phyloP scores from a whole-genome alignment of 2,329 filamentous ascomycete species.

The Herpotrichia juniperi region DNA sequence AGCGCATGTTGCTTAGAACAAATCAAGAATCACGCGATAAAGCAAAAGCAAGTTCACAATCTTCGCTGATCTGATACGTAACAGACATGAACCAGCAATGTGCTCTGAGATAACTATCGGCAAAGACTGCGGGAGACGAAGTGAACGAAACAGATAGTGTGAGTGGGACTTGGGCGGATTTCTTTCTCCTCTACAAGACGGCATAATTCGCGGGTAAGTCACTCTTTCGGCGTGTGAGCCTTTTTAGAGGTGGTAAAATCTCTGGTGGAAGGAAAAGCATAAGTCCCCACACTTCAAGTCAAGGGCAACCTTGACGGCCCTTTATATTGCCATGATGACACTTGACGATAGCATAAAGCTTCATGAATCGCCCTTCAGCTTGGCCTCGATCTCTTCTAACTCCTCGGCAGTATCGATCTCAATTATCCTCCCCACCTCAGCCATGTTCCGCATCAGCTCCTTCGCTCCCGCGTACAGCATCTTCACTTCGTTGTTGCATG shows the following conservation, averaged over 20 bases:
- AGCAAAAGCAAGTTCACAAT: too few relatives aligned
- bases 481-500: constrained; percentile 82
- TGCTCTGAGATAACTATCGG: too few relatives aligned
- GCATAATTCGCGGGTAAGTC: neutral
- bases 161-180: too few relatives aligned
- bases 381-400: constrained; percentile 77
- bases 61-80: too few relatives aligned
- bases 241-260: neutral
- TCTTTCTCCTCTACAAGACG: too few relatives aligned
- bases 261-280: neutral
- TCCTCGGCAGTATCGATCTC: constrained; percentile 85
- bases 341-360: neutral
- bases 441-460: constrained; percentile 91
- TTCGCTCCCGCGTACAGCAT: constrained; percentile 98
- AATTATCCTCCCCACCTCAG: constrained; percentile 85
- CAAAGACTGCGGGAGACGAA: too few relatives aligned
- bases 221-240: neutral
- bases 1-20: too few relatives aligned
- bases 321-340: neutral
- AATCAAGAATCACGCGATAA: too few relatives aligned
- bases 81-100: too few relatives aligned
- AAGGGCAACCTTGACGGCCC: neutral
- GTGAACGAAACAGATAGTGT: too few relatives aligned
- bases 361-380: constrained; percentile 53
- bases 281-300: neutral